Base-by-base conservation (phyloP, 108 stramenopile genomes). In the Seminavis robusta region DNA sequence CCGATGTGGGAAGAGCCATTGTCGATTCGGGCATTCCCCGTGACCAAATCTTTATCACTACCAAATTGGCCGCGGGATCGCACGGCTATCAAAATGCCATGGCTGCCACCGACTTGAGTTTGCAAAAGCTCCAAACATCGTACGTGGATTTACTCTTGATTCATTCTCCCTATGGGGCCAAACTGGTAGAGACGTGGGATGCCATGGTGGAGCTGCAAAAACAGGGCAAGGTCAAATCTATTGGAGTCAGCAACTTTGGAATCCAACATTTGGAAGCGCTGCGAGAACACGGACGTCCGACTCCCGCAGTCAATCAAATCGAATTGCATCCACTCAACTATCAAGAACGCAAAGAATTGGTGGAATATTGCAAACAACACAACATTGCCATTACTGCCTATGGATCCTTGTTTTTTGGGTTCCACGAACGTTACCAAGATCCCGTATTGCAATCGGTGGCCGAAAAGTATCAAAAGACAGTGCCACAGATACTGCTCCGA, bases 171-270 rank as follows among this genome's bases (percentile, higher is more conserved):
- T 67, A 58, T 31, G 61, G 63, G 0, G 57, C 57, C 4, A 27
- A 45, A 15, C 9, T 37, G 11, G 11, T 37, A 10, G 69, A 74
- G 44, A 74, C 78, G 32, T 84, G 76, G 76, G 33, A 53, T 28
- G 79, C 79, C n/a, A 78, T 84, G 79, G 78, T 77, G 62, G 71
- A 68, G 31, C 45, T 65, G 17, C 45, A 68, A 20, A 31, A 31
- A n/a, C 36, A 46, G 28, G 74, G 74, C 0, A 55, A 56, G 32
- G 20, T 47, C 17, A 61, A 68, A 31, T 47, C 61, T 11, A 79
- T 84, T 29, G 83, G 73, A 1, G 79, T 84, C 2, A 71, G 69
- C 39, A 77, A 84, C 61, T 84, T 84, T 47, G 56, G 65, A 28
- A 49, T 71, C 1, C 56, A 47, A 32, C 75, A 75, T 55, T 41